phyloP scores from a whole-genome alignment of 495 filamentous ascomycete species.

The Penicillium canariense region DNA sequence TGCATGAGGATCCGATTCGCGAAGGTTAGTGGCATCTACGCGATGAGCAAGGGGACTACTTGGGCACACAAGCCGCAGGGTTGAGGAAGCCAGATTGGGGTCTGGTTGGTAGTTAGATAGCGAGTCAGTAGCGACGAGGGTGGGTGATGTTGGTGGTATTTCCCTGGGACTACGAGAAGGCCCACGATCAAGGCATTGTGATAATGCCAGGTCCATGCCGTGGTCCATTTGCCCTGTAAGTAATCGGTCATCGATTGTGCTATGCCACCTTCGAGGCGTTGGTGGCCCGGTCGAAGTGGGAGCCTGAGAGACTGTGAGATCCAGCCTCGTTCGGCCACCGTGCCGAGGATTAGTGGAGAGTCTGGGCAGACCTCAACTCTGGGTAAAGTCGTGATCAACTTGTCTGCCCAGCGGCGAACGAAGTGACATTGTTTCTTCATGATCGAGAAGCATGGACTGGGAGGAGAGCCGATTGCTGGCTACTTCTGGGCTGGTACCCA shows the following conservation, averaged over 20 bases:
- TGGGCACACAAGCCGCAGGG: background rate
- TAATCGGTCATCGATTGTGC: conserved; percentile 21
- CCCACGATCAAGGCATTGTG: background rate
- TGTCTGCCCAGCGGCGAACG: background rate
- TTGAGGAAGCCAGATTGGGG: conserved; percentile 18
- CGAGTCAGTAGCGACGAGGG: background rate
- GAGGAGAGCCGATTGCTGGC: conserved; percentile 24
- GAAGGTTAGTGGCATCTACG: background rate
- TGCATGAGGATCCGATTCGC: background rate
- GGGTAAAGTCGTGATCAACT: background rate
- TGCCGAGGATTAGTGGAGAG: background rate
- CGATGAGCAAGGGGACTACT: background rate
- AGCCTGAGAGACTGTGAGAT: background rate
- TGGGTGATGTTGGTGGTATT: conserved; percentile 1
- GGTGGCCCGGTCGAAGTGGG: background rate
- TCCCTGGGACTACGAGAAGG: background rate
- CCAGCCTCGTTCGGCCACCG: background rate
- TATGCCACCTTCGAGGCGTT: conserved; percentile 3
- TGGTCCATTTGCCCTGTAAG: conserved; percentile 1
- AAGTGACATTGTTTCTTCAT: conserved; percentile 11
- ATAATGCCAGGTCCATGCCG: background rate
- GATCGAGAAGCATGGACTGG: conserved; percentile 37
- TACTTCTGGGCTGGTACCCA: background rate
- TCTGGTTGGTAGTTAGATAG: background rate
- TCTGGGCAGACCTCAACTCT: background rate